A percentile compares a stretch with the other conserved stretches of the same genome.
Conservation (phyloP, 2,329 filamentous ascomycete species). For the Penicillium digitatum region DNA sequence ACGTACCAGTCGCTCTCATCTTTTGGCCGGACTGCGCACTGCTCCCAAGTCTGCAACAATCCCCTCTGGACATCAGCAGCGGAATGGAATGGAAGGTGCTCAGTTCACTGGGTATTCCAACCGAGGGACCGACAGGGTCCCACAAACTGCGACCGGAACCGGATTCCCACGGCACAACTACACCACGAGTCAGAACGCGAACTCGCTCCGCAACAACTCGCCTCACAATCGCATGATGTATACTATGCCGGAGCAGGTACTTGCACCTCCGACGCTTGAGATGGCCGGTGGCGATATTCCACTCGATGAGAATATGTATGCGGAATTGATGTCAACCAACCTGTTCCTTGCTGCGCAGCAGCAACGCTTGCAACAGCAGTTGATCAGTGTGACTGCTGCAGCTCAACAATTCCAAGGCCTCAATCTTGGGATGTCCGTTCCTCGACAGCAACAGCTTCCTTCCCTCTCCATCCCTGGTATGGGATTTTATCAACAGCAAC, state of each 20-base stretch:
- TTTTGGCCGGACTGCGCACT: conserved; percentile 88
- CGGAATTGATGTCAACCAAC: conserved; percentile 86
- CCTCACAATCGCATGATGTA: conserved; percentile 57
- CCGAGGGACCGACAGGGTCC: conserved; percentile 47
- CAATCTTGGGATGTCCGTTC: conserved; percentile 53
- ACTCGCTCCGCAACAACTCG: conserved; percentile 29
- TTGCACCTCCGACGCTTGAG: conserved; percentile 68
- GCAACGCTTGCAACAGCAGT: conserved; percentile 89
- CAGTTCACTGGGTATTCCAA: conserved; percentile 46
- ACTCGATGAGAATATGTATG: conserved; percentile 82
- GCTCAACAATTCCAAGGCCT: conserved; percentile 78
- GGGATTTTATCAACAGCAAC: conserved; percentile 62
- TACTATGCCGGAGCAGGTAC: conserved; percentile 69
- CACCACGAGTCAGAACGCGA: conserved; percentile 30
- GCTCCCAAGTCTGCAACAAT: conserved; percentile 82
- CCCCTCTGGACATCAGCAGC: conserved; percentile 60
- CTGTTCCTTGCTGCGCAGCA: conserved; percentile 91
- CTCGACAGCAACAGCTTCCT: conserved; percentile 49
- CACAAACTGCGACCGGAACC: conserved; percentile 57
- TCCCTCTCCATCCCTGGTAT: conserved; percentile 52
- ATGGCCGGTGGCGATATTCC: conserved; percentile 62
- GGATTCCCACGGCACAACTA: conserved; percentile 49
- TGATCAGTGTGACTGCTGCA: conserved; percentile 75
- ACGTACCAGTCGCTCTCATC: conserved; percentile 88
- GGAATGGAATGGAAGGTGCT: conserved; percentile 46